Evolutionary conservation across 2,329 filamentous ascomycete genomes (phyloP).

Genomic region (Apiospora saccharicola): DNA sequence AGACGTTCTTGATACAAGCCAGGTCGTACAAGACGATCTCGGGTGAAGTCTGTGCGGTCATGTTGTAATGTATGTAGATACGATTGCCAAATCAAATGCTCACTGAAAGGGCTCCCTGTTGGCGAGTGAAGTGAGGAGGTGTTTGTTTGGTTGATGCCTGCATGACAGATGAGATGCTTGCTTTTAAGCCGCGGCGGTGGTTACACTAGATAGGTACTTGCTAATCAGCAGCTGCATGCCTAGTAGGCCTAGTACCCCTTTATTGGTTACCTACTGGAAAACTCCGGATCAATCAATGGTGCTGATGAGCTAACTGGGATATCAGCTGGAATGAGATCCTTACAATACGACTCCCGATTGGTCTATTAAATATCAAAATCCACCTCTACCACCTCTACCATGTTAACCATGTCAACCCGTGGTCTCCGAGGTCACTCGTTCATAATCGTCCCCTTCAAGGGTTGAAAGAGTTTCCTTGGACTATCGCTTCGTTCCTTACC

Average conservation of each 20-base stretch:
- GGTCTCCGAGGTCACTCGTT: not conserved
- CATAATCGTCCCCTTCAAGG: not conserved
- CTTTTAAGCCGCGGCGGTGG: not conserved
- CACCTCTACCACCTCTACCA: too few relatives aligned
- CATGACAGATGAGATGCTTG: too few relatives aligned
- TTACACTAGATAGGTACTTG: not conserved
- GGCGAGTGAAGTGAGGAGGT: not conserved
- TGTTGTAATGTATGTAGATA: not conserved
- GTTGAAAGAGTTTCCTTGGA: not conserved
- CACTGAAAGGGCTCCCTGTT: not conserved
- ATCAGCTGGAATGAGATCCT: not conserved
- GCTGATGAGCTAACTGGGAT: not conserved
- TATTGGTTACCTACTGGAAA: not conserved
- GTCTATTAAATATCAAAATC: not conserved
- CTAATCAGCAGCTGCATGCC: not conserved
- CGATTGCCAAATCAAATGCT: not conserved
- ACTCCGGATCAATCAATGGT: too few relatives aligned
- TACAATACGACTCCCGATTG: not conserved
- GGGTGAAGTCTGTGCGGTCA: constrained; percentile 31
- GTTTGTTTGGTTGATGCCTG: not conserved
- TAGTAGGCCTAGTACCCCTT: not conserved
- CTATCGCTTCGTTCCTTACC: not conserved
- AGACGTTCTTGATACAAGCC: constrained; percentile 47
- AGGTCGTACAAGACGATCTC: constrained; percentile 51
- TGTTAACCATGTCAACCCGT: not conserved